A percentile compares a stretch with the other conserved stretches of the same genome.
Evolutionary conservation across 1,139 yeast species (phyloP).

Genomic region (Nakaseomyces sp.): DNA sequence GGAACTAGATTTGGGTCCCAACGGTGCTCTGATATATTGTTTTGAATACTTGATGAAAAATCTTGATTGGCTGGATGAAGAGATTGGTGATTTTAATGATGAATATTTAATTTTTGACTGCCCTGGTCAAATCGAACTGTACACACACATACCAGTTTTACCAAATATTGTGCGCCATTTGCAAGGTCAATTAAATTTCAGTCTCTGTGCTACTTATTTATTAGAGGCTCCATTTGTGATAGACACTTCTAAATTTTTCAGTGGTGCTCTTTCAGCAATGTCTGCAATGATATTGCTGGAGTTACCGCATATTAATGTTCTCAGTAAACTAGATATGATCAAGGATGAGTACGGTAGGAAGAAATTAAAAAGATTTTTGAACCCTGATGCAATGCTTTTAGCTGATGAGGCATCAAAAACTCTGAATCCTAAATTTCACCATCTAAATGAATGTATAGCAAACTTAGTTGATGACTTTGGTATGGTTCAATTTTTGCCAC

Average conservation of each 20-base stretch:
- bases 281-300: constrained; percentile 94
- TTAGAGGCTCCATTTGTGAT: constrained; percentile 90
- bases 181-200: constrained; percentile 69
- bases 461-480: constrained; percentile 92
- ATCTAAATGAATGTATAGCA: constrained; percentile 74
- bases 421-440: constrained; percentile 67
- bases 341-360: constrained; percentile 65
- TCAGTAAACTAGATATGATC: constrained; percentile 78
- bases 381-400: constrained; percentile 81
- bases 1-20: constrained; percentile 87
- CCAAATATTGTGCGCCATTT: constrained; percentile 84
- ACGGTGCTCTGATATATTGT: constrained; percentile 89
- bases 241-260: constrained; percentile 83
- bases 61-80: constrained; percentile 93
- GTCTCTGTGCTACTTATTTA: constrained; percentile 83
- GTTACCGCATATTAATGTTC: constrained; percentile 84
- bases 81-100: constrained; percentile 86
- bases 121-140: constrained; percentile 95
- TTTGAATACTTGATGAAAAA: constrained; percentile 82
- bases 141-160: constrained; percentile 87
- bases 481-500: constrained; percentile 92
- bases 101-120: constrained; percentile 92
- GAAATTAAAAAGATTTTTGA: constrained; percentile 72
- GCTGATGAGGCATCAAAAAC: constrained; percentile 42
- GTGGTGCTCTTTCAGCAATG: constrained; percentile 96